Evolutionary conservation across 176 grass and related monocot species (phyloP).

Genomic region (Puccinellia tenuiflora): DNA sequence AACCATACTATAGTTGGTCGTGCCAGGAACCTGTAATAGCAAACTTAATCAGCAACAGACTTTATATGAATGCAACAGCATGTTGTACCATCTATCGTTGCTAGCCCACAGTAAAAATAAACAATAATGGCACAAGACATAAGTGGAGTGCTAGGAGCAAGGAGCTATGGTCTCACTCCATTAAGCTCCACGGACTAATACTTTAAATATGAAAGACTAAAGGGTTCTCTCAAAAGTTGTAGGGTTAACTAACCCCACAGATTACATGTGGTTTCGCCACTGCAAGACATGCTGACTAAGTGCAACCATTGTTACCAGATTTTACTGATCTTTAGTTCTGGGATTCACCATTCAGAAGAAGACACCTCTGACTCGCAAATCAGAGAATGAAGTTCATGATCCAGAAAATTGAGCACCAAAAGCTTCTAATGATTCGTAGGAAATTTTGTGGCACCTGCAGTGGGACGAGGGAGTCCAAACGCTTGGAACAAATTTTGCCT

Average conservation of each 20-base stretch:
- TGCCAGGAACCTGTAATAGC: slow-evolving; percentile 84
- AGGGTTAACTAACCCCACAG: not conserved
- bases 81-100: not conserved
- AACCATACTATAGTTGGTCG: slow-evolving; percentile 97
- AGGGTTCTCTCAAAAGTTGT: not conserved
- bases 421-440: too few species aligned
- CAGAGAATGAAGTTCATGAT: not conserved
- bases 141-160: not conserved
- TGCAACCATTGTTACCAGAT: not conserved
- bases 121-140: slow-evolving; percentile 6
- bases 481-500: too few species aligned
- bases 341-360: not conserved
- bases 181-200: not conserved
- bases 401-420: not conserved
- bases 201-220: not conserved
- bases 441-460: too few species aligned
- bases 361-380: not conserved
- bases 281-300: not conserved
- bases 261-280: not conserved
- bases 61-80: not conserved
- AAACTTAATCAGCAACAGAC: slow-evolving; percentile 12
- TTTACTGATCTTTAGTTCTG: not conserved
- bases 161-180: not conserved
- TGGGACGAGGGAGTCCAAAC: too few species aligned
- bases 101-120: not conserved